Evolutionary conservation across 2,329 filamentous ascomycete species (phyloP), one percentile per base, ranked within the genome.

Genomic region (Ceratocystis eucalypticola): DNA sequence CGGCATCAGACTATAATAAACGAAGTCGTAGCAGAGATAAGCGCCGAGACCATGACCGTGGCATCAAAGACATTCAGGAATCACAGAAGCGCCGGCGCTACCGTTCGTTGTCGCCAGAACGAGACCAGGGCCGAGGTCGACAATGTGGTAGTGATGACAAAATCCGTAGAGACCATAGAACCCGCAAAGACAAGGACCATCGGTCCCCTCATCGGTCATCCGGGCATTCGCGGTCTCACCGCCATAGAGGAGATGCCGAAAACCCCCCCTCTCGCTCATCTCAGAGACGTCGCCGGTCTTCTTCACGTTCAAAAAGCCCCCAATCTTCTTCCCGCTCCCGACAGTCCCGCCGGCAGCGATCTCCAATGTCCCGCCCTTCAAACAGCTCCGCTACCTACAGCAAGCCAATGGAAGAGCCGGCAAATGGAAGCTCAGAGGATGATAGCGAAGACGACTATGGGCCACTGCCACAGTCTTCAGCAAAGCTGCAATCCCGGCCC

Each of bases 401-500:
- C 22, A 62, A 30, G 15, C 12, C 61, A 20, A 62, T 12, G 8
- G 57, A 55, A 15, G 33, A 62, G 30, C 8, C 30, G 28, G 22
- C 17, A 22, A 33, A 62, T 10, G 7, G 17, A 6, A 30, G 10
- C 28, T 41, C 46, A 53, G 20, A 44, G 12, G 20, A 65, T 10
- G 55, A 65, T 30, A 62, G 57, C 28, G 65, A 55, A 59, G 69
- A 15, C 25, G 62, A 64, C 55, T 64, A 62, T 22, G 66, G 66
- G 2, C 66, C 66, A 25, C 63, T 28, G 30, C 62, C 66, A 22
- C 25, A 41, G 17, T 59, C 57, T 10, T 45, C 28, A 1, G 41
- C 45, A 33, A 50, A 65, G 17, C 55, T 57, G 1, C 80, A 64
- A 22, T 50, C 64, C 1, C 80, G 77, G 65, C 77, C 79, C n/a